Percentiles rank a stretch among this genome's conserved stretches.
These are phyloP conservation scores for Warburgia ugandensis DNA, from an alignment of 164 flowering plant species.

Conservation along the genomic window DNA sequence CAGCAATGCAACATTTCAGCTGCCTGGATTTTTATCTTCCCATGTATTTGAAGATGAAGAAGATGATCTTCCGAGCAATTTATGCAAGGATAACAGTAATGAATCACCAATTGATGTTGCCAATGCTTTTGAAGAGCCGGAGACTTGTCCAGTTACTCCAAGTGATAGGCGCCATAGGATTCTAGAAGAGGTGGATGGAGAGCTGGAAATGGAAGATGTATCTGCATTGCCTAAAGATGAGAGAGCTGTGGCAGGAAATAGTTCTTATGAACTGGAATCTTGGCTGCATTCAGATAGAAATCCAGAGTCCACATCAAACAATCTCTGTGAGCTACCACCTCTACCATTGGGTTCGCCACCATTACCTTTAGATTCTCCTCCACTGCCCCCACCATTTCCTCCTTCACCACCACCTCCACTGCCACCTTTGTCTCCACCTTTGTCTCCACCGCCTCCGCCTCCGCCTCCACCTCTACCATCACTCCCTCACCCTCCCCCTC, in stretches of 20 bases:
- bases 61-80: constrained; percentile 30
- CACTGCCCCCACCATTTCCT: constrained; percentile 24
- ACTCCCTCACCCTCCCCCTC: constrained; percentile 20
- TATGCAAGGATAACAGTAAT: constrained; percentile 28
- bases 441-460: constrained; percentile 16
- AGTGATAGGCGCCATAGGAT: constrained; percentile 65
- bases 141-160: constrained; percentile 35
- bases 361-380: constrained; percentile 39
- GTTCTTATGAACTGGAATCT: constrained; percentile 19
- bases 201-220: constrained; percentile 94
- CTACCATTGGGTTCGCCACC: constrained; percentile 66
- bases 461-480: constrained; percentile 19
- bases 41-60: constrained; percentile 74
- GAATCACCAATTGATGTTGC: constrained; percentile 25
- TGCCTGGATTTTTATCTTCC: constrained; percentile 78
- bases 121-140: constrained; percentile 26
- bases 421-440: constrained; percentile 18
- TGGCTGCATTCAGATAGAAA: constrained; percentile 20
- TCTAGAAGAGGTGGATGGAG: constrained; percentile 81
- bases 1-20: constrained; percentile 94
- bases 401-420: constrained; percentile 27
- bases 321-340: constrained; percentile 35
- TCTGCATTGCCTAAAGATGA: constrained; percentile 48
- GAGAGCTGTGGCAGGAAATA: constrained; percentile 13
- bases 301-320: constrained; percentile 22